These are phyloP conservation scores for Fraxinus floribunda DNA, from an alignment of 305 asterid species.

Conservation along the genomic window DNA sequence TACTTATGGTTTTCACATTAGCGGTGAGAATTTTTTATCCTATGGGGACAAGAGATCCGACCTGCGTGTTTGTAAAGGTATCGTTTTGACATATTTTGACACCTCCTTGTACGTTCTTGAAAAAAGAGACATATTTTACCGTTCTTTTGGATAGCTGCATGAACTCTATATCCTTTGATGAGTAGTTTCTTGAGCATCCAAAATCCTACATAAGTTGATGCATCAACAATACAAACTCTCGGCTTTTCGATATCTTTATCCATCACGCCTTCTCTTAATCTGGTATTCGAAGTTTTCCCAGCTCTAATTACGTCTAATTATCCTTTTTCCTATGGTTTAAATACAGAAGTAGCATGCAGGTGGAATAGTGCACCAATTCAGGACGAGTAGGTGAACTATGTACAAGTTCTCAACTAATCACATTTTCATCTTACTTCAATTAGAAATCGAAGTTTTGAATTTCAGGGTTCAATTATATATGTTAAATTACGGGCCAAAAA, in stretches of 20 bases:
- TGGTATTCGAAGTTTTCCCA: background rate
- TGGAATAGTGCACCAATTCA: slow-evolving; percentile 1
- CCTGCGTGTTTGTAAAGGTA: background rate
- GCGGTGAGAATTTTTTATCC: background rate
- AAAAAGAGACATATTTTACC: slow-evolving; percentile 20
- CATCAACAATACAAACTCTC: slow-evolving; percentile 49
- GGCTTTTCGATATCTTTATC: slow-evolving; percentile 2
- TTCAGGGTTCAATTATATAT: background rate
- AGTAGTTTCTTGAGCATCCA: slow-evolving; percentile 42
- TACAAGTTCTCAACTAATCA: slow-evolving; percentile 32
- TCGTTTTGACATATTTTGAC: background rate
- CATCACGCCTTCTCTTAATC: background rate
- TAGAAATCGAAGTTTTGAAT: background rate
- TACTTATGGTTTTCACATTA: background rate
- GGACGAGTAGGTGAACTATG: slow-evolving; percentile 41
- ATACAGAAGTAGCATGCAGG: slow-evolving; percentile 6
- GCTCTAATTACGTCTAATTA: background rate
- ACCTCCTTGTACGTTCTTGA: background rate
- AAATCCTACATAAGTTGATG: slow-evolving; percentile 48
- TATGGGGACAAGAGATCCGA: background rate
- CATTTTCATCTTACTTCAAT: background rate
- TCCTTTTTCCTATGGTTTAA: background rate
- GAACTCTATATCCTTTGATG: slow-evolving; percentile 36
- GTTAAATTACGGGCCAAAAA: background rate
- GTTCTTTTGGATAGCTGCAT: slow-evolving; percentile 40